Evolutionary conservation across 2,329 filamentous ascomycete genomes (phyloP), one percentile per base, ranked within the genome.

Genomic region (Aureobasidium subglaciale): DNA sequence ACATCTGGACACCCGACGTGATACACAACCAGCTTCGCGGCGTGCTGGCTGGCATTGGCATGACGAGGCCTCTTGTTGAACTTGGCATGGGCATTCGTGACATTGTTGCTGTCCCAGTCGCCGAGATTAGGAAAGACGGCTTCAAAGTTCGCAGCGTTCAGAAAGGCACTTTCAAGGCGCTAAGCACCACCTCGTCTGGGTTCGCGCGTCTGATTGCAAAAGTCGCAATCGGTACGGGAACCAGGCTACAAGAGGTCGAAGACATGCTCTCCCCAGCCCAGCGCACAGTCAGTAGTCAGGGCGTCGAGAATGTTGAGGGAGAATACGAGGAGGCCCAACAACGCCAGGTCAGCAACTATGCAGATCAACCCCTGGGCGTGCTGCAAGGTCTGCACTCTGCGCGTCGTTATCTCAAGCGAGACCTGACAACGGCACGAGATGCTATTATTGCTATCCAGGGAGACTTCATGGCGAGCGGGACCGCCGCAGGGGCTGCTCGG

Each of bases 1-100:
- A 95, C 67, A 88, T 96, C 40, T 99, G 93, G 93, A 95, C 86
- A 80, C 90, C 90, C 1, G 92, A 99, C 67, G 87, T 99, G 55
- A 90, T 87, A 67, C 77, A 81, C 15, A 95, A 92, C 62, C 93
- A 99, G 69, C 84, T 99, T 5, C 90, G 90, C 1, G 85, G 87
- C 1, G 87, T 99, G 1, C 79, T 99, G 32, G 88, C 90, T 2
- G 93, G 93, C 18, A 77, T 99, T 5, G 91, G 91, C 0, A 88
- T 90, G 1, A 85, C 97, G n/a, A 84, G 90, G 13, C 90, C 90
- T 1, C 74, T 99, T 1, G 92, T 95, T 49, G 96, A 95, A 62
- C 88, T 99, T 8, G 90, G 91, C 27, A 87, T 85, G 56, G 92
- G 92, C 1, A 83, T 99, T 64, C 84, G 82, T 57, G 87, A 97